Base-by-base conservation (phyloP, 2,329 filamentous ascomycete species). In the Diaporthe vaccinii region DNA sequence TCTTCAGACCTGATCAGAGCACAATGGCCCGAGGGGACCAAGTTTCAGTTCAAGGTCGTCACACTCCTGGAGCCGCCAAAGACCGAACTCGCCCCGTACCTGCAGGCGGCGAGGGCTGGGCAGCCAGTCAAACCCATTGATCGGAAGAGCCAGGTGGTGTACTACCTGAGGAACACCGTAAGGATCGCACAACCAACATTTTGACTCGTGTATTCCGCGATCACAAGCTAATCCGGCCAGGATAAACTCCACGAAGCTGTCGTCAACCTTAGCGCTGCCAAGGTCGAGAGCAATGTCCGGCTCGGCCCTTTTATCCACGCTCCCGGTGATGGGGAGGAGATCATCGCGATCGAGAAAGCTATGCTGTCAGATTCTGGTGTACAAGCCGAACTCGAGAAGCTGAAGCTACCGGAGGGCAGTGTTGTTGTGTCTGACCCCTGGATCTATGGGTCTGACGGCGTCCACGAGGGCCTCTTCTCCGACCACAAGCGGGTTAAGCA, bases 161-260 rank as follows among this genome's bases (percentile, higher is more conserved):
- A 91, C 81, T 91, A 91, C 77, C 85, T 92, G 58, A 84, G 85
- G 75, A 89, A 89, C 77, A 93, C 91, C 9, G 90, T 91, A 81
- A 80, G 88, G 79, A 70, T 20, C 8, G 31, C 25, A 7, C 14
- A 22, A 17, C 22, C 17, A 25, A 12, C 51, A 39, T 12, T 20
- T 36, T 5, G n/a, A 14, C 20, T 8, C 20, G 15, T 53, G 49
- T 25, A 62, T 28, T 41, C 4, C 12, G 3, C 31, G 20, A 28
- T 6, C 58, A 41, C 25, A 6, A 34, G 22, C 58, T 73, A 8
- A 73, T 12, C 2, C 14, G 10, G 1, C 3, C 67, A 91, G 89
- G 88, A 90, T 80, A 91, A 92, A 82, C 87, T 92, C 72, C 91
- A 92, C 79, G 90, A 92, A 82, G 90, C 90, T 8, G 77, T 86